Conservation (phyloP, 2,329 filamentous ascomycete genomes). For the Gremmenia infestans region DNA sequence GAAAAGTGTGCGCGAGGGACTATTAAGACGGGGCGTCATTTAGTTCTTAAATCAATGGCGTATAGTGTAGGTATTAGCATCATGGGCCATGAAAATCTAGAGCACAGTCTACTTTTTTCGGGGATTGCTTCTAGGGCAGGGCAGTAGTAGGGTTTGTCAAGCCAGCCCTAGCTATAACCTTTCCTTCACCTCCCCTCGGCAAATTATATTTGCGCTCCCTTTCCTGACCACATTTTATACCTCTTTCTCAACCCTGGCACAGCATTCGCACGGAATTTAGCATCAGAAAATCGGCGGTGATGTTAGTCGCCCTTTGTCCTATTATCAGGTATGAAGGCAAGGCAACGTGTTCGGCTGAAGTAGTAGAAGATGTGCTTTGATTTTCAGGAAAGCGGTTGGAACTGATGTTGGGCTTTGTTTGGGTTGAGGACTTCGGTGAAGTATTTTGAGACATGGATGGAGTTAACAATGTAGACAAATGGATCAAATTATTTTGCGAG, state of each 20-base stretch:
- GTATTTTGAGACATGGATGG: background rate
- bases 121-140: background rate
- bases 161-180: too few relatives aligned
- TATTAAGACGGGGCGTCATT: conserved; percentile 6
- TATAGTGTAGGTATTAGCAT: conserved; percentile 19
- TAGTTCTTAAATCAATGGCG: conserved; percentile 15
- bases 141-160: too few relatives aligned
- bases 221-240: conserved; percentile 5
- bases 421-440: background rate
- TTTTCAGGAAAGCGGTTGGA: background rate
- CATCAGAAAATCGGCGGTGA: conserved; percentile 7
- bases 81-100: conserved; percentile 26
- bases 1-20: conserved; percentile 8
- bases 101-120: conserved; percentile 1
- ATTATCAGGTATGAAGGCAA: conserved; percentile 3
- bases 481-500: background rate
- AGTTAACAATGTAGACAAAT: background rate
- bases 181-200: too few relatives aligned
- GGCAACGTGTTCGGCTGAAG: conserved; percentile 2
- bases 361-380: conserved; percentile 2
- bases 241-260: conserved; percentile 1
- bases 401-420: background rate
- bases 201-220: background rate
- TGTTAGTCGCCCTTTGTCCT: conserved; percentile 2
- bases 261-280: background rate